Conservation (phyloP, 805 yeast species). For the Nakazawaea anatomiae region DNA sequence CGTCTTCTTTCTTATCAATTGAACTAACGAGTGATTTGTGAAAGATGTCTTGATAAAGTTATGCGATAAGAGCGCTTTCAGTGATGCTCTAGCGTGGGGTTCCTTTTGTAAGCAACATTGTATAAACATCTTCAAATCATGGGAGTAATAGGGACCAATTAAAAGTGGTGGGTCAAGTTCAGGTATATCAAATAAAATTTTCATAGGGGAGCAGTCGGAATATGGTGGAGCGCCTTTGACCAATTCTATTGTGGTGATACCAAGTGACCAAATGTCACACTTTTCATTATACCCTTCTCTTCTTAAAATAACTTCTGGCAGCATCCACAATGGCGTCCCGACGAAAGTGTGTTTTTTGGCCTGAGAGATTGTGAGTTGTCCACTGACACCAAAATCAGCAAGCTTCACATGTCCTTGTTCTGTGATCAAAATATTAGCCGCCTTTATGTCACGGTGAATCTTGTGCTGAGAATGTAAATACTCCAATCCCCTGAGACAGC, state of each 20-base stretch:
- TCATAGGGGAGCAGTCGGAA: constrained; percentile 67
- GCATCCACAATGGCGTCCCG: constrained; percentile 99
- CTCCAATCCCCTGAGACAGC: constrained; percentile 61
- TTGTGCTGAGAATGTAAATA: constrained; percentile 72
- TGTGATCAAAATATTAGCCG: constrained; percentile 81
- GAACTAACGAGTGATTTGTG: constrained; percentile 23
- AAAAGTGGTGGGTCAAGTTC: constrained; percentile 56
- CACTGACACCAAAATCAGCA: constrained; percentile 93
- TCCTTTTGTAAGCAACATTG: constrained; percentile 60
- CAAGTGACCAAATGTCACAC: constrained; percentile 95
- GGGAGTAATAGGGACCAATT: constrained; percentile 36
- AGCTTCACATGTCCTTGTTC: constrained; percentile 65
- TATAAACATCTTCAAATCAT: constrained; percentile 48
- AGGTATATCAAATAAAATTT: constrained; percentile 68
- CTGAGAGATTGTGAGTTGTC: constrained; percentile 58
- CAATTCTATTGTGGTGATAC: constrained; percentile 86
- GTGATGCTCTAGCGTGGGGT: constrained; percentile 61
- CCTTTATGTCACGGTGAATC: constrained; percentile 87
- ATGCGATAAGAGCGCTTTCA: constrained; percentile 46
- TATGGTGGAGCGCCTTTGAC: constrained; percentile 80
- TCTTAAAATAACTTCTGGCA: constrained; percentile 83
- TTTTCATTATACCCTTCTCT: constrained; percentile 67
- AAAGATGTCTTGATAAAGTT: constrained; percentile 40
- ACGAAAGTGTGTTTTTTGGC: constrained; percentile 69
- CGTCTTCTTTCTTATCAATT: constrained; percentile 34